Evolutionary conservation across 139 green algal genomes (phyloP).

Genomic region (Limnomonas spitsbergensis): DNA sequence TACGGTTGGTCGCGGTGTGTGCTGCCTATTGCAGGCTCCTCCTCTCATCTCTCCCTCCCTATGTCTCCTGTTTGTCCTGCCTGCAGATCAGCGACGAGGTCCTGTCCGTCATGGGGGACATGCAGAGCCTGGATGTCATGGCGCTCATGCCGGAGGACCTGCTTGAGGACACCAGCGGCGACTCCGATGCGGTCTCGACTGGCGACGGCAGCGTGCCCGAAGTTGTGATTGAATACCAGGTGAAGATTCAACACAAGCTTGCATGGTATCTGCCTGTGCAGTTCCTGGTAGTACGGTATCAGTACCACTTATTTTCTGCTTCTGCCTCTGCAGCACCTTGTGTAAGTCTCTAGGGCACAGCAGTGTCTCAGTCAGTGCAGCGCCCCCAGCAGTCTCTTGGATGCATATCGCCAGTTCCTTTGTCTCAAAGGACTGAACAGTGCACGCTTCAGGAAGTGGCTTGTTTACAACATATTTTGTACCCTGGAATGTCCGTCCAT

Average conservation of each 20-base stretch:
- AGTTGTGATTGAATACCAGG: neutral
- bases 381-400: too few relatives aligned
- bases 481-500: too few relatives aligned
- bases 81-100: neutral
- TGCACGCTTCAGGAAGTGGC: too few relatives aligned
- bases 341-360: neutral
- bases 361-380: too few relatives aligned
- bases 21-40: constrained; percentile 14
- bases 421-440: too few relatives aligned
- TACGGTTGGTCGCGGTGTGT: neutral
- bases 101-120: neutral
- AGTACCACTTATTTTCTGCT: too few relatives aligned
- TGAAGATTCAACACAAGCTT: neutral
- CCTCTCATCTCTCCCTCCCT: too few relatives aligned
- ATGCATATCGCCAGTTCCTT: too few relatives aligned
- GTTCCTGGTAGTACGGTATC: too few relatives aligned
- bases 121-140: neutral
- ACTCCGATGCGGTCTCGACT: neutral
- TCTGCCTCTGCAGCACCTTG: too few relatives aligned
- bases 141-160: constrained; percentile 26
- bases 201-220: constrained; percentile 1
- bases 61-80: neutral
- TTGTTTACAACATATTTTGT: too few relatives aligned
- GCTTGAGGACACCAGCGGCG: constrained; percentile 18
- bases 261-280: too few relatives aligned